phyloP scores from a whole-genome alignment of 2,329 filamentous ascomycete genomes.

The Grosmannia clavigera region DNA sequence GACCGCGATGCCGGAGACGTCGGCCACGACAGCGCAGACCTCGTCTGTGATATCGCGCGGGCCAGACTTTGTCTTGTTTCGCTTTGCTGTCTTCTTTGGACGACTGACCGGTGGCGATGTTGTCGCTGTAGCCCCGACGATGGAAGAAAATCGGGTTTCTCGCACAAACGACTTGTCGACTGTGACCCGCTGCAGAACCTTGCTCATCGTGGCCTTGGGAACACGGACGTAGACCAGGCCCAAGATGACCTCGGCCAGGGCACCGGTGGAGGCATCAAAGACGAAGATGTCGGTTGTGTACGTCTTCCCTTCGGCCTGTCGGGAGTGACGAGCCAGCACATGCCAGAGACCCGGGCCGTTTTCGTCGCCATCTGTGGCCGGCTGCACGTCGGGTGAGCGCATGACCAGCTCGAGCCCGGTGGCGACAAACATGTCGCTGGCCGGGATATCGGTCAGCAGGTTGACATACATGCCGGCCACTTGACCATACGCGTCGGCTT shows the following conservation, averaged over 20 bases:
- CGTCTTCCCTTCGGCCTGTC: conserved; percentile 11
- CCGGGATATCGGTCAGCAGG: conserved; percentile 17
- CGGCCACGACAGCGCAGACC: conserved; percentile 12
- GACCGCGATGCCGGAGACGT: conserved; percentile 23
- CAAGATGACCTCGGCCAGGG: conserved; percentile 20
- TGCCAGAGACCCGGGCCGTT: conserved; percentile 14
- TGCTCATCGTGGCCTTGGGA: conserved; percentile 17
- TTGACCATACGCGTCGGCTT: conserved; percentile 23
- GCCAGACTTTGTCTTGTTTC: neutral
- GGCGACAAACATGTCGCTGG: conserved; percentile 21
- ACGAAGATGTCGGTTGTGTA: conserved; percentile 23
- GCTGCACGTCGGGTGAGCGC: conserved; percentile 15
- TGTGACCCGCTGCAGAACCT: conserved; percentile 16
- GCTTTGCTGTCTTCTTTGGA: too few relatives aligned
- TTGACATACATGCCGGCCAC: conserved; percentile 25
- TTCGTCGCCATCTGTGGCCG: neutral
- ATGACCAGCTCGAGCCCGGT: conserved; percentile 20
- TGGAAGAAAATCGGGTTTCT: too few relatives aligned
- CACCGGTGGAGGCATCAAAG: conserved; percentile 19
- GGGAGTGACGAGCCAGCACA: conserved; percentile 17
- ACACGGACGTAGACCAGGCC: conserved; percentile 21
- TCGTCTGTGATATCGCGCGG: neutral
- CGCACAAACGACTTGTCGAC: neutral
- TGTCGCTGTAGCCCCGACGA: too few relatives aligned
- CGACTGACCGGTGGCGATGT: too few relatives aligned